phyloP scores from a whole-genome alignment of 73 alveolate species.

The Paramecium pentaurelia region DNA sequence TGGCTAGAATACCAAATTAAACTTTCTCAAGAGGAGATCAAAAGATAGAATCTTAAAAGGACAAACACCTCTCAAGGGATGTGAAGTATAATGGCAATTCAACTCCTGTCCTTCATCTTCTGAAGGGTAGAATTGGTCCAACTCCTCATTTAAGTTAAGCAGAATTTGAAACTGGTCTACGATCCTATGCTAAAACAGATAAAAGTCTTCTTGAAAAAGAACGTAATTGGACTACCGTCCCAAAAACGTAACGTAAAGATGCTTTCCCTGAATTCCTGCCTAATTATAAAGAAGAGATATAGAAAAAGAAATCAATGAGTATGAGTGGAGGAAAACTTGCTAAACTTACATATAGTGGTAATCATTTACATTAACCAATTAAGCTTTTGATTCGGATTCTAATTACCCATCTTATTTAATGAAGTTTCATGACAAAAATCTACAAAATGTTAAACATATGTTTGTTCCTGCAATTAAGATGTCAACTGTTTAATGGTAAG shows the following conservation, averaged over 20 bases:
- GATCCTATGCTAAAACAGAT: slow-evolving; percentile 8
- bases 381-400: slow-evolving; percentile 36
- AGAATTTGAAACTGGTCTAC: slow-evolving; percentile 47
- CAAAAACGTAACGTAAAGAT: background rate
- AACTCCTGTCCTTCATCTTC: background rate
- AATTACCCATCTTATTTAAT: background rate
- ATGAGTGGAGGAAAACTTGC: background rate
- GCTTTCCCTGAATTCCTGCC: slow-evolving; percentile 35
- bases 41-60: background rate
- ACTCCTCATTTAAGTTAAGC: slow-evolving; percentile 31
- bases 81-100: slow-evolving; percentile 20
- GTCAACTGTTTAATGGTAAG: slow-evolving; percentile 34
- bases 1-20: background rate
- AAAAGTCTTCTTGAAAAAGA: slow-evolving; percentile 19
- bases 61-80: background rate
- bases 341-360: slow-evolving; percentile 21
- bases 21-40: background rate
- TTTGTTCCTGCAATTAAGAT: slow-evolving; percentile 6
- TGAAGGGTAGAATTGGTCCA: slow-evolving; percentile 13
- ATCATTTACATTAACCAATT: background rate
- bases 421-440: slow-evolving; percentile 16
- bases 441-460: slow-evolving; percentile 14
- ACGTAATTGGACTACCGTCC: slow-evolving; percentile 42
- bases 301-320: slow-evolving; percentile 7
- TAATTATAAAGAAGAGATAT: background rate